A percentile compares a stretch with the other conserved stretches of the same genome.
phyloP scores from a whole-genome alignment of 108 stramenopile genomes.

The Cyclostephanos tholiformis region DNA sequence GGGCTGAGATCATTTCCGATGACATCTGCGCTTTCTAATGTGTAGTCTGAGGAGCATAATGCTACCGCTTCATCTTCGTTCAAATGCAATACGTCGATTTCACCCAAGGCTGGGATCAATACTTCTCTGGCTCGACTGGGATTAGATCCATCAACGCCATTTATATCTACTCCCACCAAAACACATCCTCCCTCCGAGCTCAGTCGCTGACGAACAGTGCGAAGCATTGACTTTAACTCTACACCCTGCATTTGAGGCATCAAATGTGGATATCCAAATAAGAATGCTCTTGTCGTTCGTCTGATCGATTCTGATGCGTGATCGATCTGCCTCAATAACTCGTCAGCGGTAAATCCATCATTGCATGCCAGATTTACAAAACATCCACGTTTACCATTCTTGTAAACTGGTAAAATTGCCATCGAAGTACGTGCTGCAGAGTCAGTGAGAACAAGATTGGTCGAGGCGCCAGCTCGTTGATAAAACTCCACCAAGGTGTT shows the following conservation, averaged over 20 bases:
- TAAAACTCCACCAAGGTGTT: slow-evolving; percentile 48
- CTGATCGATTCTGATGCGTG: slow-evolving; percentile 32
- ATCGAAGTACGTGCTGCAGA: slow-evolving; percentile 64
- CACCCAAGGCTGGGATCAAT: slow-evolving; percentile 58
- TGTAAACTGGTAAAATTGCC: slow-evolving; percentile 82
- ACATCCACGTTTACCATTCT: slow-evolving; percentile 85
- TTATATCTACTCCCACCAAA: slow-evolving; percentile 46
- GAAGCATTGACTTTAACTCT: slow-evolving; percentile 52
- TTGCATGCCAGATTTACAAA: slow-evolving; percentile 90
- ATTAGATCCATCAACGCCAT: slow-evolving; percentile 54
- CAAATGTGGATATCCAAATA: slow-evolving; percentile 90
- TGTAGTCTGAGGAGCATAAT: slow-evolving; percentile 19
- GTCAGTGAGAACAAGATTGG: slow-evolving; percentile 33
- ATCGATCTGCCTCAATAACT: slow-evolving; percentile 62
- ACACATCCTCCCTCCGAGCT: slow-evolving; percentile 13
- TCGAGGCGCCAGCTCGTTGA: slow-evolving; percentile 44
- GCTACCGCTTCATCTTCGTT: slow-evolving; percentile 85
- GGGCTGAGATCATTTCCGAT: slow-evolving; percentile 19
- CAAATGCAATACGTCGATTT: slow-evolving; percentile 85
- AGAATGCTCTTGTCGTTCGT: slow-evolving; percentile 61
- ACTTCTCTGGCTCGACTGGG: slow-evolving; percentile 21
- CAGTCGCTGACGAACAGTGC: slow-evolving; percentile 25
- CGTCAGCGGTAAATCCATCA: slow-evolving; percentile 59
- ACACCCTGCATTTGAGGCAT: slow-evolving; percentile 79
- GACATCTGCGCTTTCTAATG: slow-evolving; percentile 3